Conservation (phyloP, 441 rosid genomes). For the Bruguiera hainesii region DNA sequence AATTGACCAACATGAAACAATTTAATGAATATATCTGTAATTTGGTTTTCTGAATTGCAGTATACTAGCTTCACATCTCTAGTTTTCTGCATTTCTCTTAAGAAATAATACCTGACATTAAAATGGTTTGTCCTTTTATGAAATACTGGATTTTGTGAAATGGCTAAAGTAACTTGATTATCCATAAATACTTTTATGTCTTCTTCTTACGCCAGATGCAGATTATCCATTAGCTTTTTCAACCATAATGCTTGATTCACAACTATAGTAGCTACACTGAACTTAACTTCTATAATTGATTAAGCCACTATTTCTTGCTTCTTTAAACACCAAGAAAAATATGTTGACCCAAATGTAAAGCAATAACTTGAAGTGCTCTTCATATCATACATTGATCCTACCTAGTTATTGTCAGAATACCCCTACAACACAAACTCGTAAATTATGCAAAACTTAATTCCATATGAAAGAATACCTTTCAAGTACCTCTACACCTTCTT, state of each 20-base stretch:
- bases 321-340: neutral
- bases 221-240: too few relatives aligned
- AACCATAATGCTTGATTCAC: neutral
- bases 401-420: neutral
- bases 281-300: neutral
- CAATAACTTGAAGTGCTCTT: neutral
- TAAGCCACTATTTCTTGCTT: neutral
- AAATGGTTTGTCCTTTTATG: too few relatives aligned
- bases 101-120: neutral
- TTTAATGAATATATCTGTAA: neutral
- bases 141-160: neutral
- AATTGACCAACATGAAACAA: neutral
- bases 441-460: too few relatives aligned
- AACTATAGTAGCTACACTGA: accelerated
- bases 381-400: neutral
- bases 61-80: neutral
- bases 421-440: neutral
- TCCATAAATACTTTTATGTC: neutral
- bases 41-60: neutral
- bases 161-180: neutral
- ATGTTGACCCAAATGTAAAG: neutral
- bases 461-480: neutral
- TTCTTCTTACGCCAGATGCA: neutral
- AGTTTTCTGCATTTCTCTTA: neutral
- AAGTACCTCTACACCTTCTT: neutral